phyloP scores from a whole-genome alignment of 768 basidiomycete species.

The Boletus reticuloceps region DNA sequence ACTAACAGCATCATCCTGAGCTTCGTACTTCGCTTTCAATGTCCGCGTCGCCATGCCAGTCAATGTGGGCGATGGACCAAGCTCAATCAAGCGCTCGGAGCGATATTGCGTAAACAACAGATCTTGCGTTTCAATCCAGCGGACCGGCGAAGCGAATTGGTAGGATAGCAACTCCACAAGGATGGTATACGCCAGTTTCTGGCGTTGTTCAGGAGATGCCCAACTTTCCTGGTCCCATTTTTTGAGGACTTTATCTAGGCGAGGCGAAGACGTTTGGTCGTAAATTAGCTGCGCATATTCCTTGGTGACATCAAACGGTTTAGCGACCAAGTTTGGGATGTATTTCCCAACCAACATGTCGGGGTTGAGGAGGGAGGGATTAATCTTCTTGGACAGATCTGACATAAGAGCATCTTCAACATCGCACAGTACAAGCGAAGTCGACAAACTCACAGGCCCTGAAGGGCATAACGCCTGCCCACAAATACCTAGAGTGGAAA shows the following conservation, averaged over 20 bases:
- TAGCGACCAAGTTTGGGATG: conserved; percentile 94
- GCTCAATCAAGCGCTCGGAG: conserved; percentile 93
- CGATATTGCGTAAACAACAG: conserved; percentile 80
- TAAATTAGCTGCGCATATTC: conserved; percentile 95
- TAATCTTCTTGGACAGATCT: conserved; percentile 99
- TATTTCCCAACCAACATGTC: conserved; percentile 94
- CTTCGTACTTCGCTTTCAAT: conserved; percentile 91
- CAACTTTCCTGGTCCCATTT: conserved; percentile 92
- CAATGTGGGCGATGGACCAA: conserved; percentile 95
- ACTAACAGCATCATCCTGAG: conserved; percentile 79
- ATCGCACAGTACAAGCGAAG: not conserved
- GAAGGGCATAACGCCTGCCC: conserved; percentile 98
- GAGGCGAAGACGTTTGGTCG: conserved; percentile 94
- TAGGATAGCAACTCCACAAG: conserved; percentile 97
- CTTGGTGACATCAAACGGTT: conserved; percentile 77
- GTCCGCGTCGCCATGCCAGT: conserved; percentile 93
- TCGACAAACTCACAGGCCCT: conserved; percentile 73
- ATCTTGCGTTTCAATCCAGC: conserved; percentile 99
- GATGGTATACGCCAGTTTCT: conserved; percentile 93
- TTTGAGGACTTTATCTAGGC: conserved; percentile 91
- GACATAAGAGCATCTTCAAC: not conserved
- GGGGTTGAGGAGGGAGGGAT: conserved; percentile 85
- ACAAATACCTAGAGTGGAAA: conserved; percentile 98
- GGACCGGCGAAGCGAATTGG: conserved; percentile 97
- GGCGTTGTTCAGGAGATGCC: conserved; percentile 77